phyloP scores from a whole-genome alignment of 2,329 filamentous ascomycete genomes.

The Alternaria conjuncta region DNA sequence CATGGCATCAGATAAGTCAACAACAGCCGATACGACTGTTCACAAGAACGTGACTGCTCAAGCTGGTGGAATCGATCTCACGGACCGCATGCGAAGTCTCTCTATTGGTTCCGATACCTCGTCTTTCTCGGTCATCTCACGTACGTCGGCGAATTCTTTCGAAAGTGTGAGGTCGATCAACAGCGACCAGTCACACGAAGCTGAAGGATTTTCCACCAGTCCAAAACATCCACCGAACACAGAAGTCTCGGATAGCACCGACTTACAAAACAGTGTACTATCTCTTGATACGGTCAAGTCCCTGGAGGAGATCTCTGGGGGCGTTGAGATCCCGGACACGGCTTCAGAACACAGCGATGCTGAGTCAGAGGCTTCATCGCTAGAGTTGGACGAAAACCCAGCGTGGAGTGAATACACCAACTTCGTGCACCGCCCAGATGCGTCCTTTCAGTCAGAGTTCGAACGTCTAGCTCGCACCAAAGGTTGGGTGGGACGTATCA shows the following conservation, averaged over 20 bases:
- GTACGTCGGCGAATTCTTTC: conserved; percentile 19
- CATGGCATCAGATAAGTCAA: not conserved
- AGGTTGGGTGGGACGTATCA: conserved; percentile 5
- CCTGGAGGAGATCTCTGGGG: not conserved
- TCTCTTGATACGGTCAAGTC: not conserved
- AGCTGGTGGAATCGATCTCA: not conserved
- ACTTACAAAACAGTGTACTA: not conserved
- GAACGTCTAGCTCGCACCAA: conserved; percentile 21
- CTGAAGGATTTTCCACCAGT: not conserved
- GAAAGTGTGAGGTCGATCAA: conserved; percentile 9
- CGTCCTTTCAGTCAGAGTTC: conserved; percentile 28
- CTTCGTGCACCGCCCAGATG: conserved; percentile 22
- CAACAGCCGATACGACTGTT: not conserved
- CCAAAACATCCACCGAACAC: not conserved
- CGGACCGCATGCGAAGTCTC: conserved; percentile 16
- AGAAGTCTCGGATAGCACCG: not conserved
- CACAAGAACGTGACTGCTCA: not conserved
- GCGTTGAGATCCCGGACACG: not conserved
- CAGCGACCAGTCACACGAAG: not conserved
- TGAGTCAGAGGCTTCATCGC: not conserved
- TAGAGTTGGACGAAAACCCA: conserved; percentile 7
- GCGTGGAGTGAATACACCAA: conserved; percentile 25
- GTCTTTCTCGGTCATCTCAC: conserved; percentile 24
- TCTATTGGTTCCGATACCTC: conserved; percentile 22
- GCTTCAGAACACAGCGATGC: not conserved